A percentile compares a stretch with the other conserved stretches of the same genome.
These are phyloP conservation scores for Aspergillus alliaceus DNA, from an alignment of 2,329 filamentous ascomycete species.

Conservation along the genomic window DNA sequence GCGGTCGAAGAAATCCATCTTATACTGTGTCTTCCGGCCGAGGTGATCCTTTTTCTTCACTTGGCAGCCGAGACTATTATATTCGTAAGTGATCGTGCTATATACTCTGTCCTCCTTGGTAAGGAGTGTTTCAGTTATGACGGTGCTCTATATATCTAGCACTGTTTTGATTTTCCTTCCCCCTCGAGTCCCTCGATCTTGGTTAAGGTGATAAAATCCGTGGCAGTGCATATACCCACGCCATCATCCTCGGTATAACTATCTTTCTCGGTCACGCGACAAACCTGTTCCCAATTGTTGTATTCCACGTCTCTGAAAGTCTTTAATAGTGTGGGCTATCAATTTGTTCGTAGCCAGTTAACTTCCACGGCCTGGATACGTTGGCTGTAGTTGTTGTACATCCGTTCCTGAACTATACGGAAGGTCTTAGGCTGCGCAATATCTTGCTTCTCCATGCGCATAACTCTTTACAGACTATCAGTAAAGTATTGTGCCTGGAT, in stretches of 20 bases:
- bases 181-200: not conserved
- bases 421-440: not conserved
- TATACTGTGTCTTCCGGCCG: conserved; percentile 3
- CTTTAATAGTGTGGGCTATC: conserved; percentile 15
- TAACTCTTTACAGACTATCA: conserved; percentile 1
- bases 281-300: conserved; percentile 9
- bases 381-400: conserved; percentile 2
- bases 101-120: not conserved
- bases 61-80: conserved; percentile 4
- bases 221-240: conserved; percentile 2
- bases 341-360: conserved; percentile 31
- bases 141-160: not conserved
- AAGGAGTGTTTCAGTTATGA: not conserved
- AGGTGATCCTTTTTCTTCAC: not conserved
- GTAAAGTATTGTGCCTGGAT: conserved; percentile 6
- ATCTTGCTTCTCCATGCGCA: conserved; percentile 5
- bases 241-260: too few relatives aligned
- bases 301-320: not conserved
- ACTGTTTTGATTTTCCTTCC: not conserved
- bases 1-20: conserved; percentile 7
- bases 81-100: not conserved
- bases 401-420: conserved; percentile 1
- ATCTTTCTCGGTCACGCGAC: conserved; percentile 30
- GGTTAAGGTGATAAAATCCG: conserved; percentile 1
- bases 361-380: not conserved